Evolutionary conservation across 345 rosid genomes (phyloP), one percentile per base, ranked within the genome.

Genomic region (Dipteronia sinensis): DNA sequence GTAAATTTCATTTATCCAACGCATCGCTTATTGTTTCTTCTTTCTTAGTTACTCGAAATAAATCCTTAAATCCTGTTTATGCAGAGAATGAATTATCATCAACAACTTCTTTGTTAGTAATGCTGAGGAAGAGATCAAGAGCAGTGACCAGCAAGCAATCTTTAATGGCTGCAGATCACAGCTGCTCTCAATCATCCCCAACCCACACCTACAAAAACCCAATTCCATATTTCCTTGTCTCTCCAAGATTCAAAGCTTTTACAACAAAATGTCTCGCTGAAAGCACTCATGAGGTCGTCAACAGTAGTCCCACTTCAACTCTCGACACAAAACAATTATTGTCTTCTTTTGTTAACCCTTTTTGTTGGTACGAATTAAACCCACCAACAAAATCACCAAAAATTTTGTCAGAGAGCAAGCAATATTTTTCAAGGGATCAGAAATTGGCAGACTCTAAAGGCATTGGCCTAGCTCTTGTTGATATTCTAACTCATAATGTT

Each of bases 271-370:
- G 44, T 72, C 74, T 85, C 76, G 77, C 86, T 23, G 94, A 89
- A 47, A 34, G 38, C 38, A 34, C 86, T 10, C 58, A 53, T 16
- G 93, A 89, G 23, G 74, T 83, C 12, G 78, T 79, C 51, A 69
- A 78, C 62, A 91, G 94, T 81, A 91, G 94, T 81, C 97, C 91
- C 3, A 90, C 92, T 51, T 86, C 93, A 3, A 86, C 88, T 74
- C 90, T 90, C 5, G 91, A 92, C 80, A 44, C 82, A 22, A 89
- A 80, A 83, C 80, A 85, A 22, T 78, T 42, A 9, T 42, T 85
- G 25, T 71, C 88, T 76, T 73, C 87, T 73, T 71, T 87, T 59
- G 64, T 88, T 72, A 83, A 74, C 69, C 75, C 86, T 74, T 65
- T 85, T 27, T 68, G 77, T 27, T 68, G 77, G 77, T 65, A 75